Conservation (phyloP, 345 rosid genomes). For the Arabis hirsuta region DNA sequence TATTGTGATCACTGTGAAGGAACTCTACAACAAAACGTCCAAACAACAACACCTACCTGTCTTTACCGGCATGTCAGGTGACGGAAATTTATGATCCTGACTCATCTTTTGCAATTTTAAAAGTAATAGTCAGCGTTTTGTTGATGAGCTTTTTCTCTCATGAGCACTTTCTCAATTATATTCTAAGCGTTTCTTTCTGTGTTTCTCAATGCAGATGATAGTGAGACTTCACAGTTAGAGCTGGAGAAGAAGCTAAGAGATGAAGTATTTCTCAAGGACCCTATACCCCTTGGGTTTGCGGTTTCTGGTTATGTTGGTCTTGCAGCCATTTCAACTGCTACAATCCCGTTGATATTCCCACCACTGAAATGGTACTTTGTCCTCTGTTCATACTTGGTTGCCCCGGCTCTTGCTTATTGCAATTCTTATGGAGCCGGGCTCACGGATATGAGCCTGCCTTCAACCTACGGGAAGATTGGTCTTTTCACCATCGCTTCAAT, state of each 20-base stretch:
- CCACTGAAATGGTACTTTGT: conserved; percentile 79
- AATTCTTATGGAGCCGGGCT: conserved; percentile 81
- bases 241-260: conserved; percentile 66
- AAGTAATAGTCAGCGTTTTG: background rate
- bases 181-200: conserved; percentile 14
- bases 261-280: conserved; percentile 66
- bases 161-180: conserved; percentile 1
- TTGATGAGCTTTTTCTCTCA: background rate
- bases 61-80: conserved; percentile 58
- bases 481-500: conserved; percentile 73
- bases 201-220: conserved; percentile 43
- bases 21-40: conserved; percentile 58
- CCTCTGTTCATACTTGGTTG: conserved; percentile 66
- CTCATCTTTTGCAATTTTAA: background rate
- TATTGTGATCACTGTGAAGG: conserved; percentile 55
- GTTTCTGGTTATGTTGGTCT: conserved; percentile 73
- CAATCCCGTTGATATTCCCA: conserved; percentile 67
- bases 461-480: conserved; percentile 84
- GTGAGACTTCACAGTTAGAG: conserved; percentile 50
- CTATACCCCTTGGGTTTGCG: conserved; percentile 66
- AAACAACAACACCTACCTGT: conserved; percentile 54
- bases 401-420: conserved; percentile 87
- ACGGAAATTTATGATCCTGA: conserved; percentile 5
- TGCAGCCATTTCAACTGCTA: conserved; percentile 72
- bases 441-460: conserved; percentile 73